Base-by-base conservation (phyloP, 768 basidiomycete genomes). In the Podaxis sp. region DNA sequence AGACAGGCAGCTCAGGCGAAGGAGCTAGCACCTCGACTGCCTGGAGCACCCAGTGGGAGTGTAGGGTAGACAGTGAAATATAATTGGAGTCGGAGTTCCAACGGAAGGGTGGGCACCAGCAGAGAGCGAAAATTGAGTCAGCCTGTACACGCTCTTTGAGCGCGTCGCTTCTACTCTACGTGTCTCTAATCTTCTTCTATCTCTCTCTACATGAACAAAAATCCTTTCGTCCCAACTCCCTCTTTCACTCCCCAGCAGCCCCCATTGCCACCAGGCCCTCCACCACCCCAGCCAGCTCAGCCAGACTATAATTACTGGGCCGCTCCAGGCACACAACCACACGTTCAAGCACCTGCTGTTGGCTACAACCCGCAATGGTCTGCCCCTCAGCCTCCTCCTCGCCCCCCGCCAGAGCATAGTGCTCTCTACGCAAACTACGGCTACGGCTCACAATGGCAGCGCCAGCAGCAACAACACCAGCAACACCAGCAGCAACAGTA, bases 351-450 rank as follows among this genome's bases (percentile, higher is more conserved):
- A 24, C 80, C 81, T 55, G 71, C 76, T 50, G 76, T 78, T 59
- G 77, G 72, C 61, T 90, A 87, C 66, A 83, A 80, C 64, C 82
- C 87, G 12, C 88, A 91, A 72, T 90, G 88, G 88, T 79, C 77
- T 56, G 72, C 84, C 13, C 80, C 86, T 3, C 88, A 86, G 70
- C 82, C 85, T 38, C 82, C 86, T 49, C 79, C 60, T 0, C 27
- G 88, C 54, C 88, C 89, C 36, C 79, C 90, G 36, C 79, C 89
- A 13, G 90, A 93, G 66, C 92, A 94, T 70, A 90, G 88, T 70
- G 88, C 90, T 25, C 75, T 95, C 22, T 96, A 95, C 70, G 92
- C 93, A 1, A 94, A 94, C 71, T 96, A 96, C 70, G 94, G 94
- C 36, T 96, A 96, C 72, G 91, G 92, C 2, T 82, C 85, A 53